phyloP scores from a whole-genome alignment of 164 flowering plant species.

The Paratinospora sagittata region DNA sequence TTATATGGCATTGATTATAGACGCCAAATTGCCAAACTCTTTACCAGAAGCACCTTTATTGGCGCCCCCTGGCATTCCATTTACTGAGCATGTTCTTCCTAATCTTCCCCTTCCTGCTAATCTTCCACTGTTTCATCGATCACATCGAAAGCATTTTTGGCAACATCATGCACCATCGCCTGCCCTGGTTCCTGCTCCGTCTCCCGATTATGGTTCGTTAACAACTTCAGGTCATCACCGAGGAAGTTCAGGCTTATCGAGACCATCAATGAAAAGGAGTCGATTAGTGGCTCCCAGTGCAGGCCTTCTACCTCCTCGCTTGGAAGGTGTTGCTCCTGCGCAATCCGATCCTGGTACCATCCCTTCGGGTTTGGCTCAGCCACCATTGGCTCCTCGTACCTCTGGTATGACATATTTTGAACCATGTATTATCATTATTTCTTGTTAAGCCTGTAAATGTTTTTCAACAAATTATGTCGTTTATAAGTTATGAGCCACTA shows the following conservation, averaged over 20 bases:
- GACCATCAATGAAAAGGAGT: constrained; percentile 42
- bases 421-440: background rate
- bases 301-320: constrained; percentile 28
- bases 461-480: background rate
- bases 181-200: constrained; percentile 28
- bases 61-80: constrained; percentile 22
- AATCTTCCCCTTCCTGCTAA: constrained; percentile 36
- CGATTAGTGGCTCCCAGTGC: constrained; percentile 28
- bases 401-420: constrained; percentile 43
- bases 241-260: constrained; percentile 41
- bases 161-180: constrained; percentile 23
- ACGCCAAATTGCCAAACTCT: constrained; percentile 24
- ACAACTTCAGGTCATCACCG: constrained; percentile 44
- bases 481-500: background rate
- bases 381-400: constrained; percentile 59
- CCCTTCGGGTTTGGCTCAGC: constrained; percentile 59
- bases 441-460: background rate
- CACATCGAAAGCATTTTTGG: constrained; percentile 23
- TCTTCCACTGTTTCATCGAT: constrained; percentile 28
- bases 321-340: constrained; percentile 42
- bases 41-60: constrained; percentile 19
- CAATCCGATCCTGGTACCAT: constrained; percentile 28
- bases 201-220: constrained; percentile 48
- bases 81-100: constrained; percentile 24
- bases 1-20: constrained; percentile 19